Conservation (phyloP, 768 basidiomycete genomes). For the Chiua virens region DNA sequence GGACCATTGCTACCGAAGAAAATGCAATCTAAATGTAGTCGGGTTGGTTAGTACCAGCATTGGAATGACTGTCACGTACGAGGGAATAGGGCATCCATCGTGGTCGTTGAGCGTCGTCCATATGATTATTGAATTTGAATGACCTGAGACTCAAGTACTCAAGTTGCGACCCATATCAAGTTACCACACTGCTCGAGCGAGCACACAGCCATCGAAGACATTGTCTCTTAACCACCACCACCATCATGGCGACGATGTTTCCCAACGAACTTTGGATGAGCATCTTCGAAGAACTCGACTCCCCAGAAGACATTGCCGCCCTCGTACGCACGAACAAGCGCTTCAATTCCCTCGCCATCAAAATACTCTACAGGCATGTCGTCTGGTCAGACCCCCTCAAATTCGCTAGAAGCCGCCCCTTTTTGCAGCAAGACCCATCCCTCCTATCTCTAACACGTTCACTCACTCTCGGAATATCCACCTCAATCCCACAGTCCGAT, state of each 20-base stretch:
- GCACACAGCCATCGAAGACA: no score
- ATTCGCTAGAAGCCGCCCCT: constrained; percentile 24
- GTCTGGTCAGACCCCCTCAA: constrained; percentile 33
- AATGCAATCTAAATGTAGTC: no score
- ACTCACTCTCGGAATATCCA: constrained; percentile 30
- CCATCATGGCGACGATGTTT: constrained; percentile 19
- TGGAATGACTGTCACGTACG: no score
- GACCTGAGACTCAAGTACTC: no score
- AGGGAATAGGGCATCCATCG: no score
- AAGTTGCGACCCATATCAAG: no score
- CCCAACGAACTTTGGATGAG: constrained; percentile 41
- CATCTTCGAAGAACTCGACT: constrained; percentile 36
- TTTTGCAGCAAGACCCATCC: constrained; percentile 6
- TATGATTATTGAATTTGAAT: no score
- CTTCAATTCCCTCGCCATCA: constrained; percentile 30
- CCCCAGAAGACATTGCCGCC: constrained; percentile 29
- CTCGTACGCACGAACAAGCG: constrained; percentile 32
- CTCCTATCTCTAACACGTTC: constrained; percentile 17
- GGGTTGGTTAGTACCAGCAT: no score
- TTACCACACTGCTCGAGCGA: no score
- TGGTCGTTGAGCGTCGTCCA: no score
- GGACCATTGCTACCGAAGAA: no score
- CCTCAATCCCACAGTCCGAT: constrained; percentile 9
- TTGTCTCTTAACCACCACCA: neutral
- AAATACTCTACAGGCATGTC: constrained; percentile 35